These are phyloP conservation scores for Tanozyma kutaoensis DNA, from an alignment of 805 yeast species.

Conservation along the genomic window DNA sequence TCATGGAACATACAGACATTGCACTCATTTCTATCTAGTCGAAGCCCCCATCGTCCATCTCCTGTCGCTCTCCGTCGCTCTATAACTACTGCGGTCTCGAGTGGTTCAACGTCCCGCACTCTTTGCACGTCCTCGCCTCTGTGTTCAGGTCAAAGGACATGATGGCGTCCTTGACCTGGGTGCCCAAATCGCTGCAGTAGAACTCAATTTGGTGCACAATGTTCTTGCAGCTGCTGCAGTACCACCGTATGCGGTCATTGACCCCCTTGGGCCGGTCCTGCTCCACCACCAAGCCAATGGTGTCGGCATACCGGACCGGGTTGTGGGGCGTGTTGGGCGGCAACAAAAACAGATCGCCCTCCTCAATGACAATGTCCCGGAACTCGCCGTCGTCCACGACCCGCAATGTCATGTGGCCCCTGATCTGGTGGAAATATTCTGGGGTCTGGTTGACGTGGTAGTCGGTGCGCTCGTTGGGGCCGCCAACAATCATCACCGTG, in stretches of 20 bases:
- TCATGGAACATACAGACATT: no score
- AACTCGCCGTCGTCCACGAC: conserved; percentile 67
- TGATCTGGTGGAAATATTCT: conserved; percentile 81
- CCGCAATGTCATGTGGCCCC: conserved; percentile 72
- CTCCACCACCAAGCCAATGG: conserved; percentile 84
- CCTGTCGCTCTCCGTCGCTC: no score
- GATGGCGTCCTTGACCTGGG: conserved; percentile 81
- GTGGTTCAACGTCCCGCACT: conserved; percentile 63
- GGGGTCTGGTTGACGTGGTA: conserved; percentile 92
- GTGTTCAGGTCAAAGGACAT: conserved; percentile 50
- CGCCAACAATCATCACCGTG: conserved; percentile 93
- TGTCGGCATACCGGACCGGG: conserved; percentile 76
- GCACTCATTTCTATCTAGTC: no score
- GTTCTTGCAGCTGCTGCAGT: conserved; percentile 57
- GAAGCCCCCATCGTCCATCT: no score
- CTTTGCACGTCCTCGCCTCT: conserved; percentile 54
- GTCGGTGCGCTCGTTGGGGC: conserved; percentile 89
- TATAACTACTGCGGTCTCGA: conserved; percentile 54
- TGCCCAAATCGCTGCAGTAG: conserved; percentile 71
- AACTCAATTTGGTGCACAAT: conserved; percentile 59
- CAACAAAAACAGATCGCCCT: conserved; percentile 79
- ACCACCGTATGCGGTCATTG: conserved; percentile 76
- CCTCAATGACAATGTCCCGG: conserved; percentile 59
- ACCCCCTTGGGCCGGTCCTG: conserved; percentile 73
- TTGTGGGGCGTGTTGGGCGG: conserved; percentile 83